Evolutionary conservation across 306 rosid genomes (phyloP).

Genomic region (Morella rubra): DNA sequence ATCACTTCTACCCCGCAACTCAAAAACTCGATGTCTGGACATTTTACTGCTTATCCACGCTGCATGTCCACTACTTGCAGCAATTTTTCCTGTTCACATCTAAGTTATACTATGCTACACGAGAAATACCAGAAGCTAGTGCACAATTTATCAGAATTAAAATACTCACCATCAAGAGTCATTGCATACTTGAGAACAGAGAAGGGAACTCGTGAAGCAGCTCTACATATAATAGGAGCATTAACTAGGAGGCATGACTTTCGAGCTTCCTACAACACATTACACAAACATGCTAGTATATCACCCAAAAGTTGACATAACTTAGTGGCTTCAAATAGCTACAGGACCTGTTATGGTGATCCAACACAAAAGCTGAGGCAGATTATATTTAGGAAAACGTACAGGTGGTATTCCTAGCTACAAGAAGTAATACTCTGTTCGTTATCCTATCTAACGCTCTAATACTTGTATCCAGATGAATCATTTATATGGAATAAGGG

Average conservation of each 20-base stretch:
- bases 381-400: not conserved
- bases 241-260: constrained; percentile 75
- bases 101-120: not conserved
- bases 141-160: constrained; percentile 4
- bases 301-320: not conserved
- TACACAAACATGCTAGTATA: not conserved
- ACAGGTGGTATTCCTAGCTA: not conserved
- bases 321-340: not conserved
- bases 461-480: not conserved
- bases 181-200: constrained; percentile 92
- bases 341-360: not conserved
- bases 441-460: not conserved
- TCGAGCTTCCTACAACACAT: constrained; percentile 64
- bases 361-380: not conserved
- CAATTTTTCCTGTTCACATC: constrained; percentile 71
- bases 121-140: not conserved
- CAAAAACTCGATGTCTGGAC: constrained; percentile 71
- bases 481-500: not conserved
- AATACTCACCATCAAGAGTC: constrained; percentile 92
- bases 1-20: constrained; percentile 89
- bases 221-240: constrained; percentile 90
- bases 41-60: constrained; percentile 80
- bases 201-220: constrained; percentile 75
- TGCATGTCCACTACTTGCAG: constrained; percentile 80
- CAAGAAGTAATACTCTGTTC: not conserved